phyloP scores from a whole-genome alignment of 2,329 filamentous ascomycete genomes.

The Neofusicoccum sp. region DNA sequence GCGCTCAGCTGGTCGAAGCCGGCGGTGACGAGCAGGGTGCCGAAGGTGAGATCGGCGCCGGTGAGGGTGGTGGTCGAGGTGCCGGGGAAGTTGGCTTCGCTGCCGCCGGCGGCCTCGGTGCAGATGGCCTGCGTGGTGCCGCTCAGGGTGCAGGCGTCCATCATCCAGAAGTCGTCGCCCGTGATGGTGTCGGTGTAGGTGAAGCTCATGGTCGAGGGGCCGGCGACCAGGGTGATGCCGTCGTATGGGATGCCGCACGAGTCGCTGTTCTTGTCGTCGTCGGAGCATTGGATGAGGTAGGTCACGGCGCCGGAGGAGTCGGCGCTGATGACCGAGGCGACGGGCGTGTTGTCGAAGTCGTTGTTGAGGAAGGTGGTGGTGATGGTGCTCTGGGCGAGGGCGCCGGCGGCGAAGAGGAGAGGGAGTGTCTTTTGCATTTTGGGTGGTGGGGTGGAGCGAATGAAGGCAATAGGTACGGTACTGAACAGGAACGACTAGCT shows the following conservation, averaged over 20 bases:
- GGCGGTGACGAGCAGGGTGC: slow-evolving; percentile 19
- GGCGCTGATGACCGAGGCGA: slow-evolving; percentile 11
- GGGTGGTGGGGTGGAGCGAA: not conserved
- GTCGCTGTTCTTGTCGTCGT: slow-evolving; percentile 17
- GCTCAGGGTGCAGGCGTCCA: slow-evolving; percentile 23
- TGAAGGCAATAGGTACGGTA: not conserved
- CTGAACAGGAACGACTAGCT: not conserved
- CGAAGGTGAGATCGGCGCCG: slow-evolving; percentile 14
- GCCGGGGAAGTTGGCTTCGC: slow-evolving; percentile 28
- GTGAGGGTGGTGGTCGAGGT: slow-evolving; percentile 22
- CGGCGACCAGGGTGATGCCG: not conserved
- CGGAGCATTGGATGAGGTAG: slow-evolving; percentile 20
- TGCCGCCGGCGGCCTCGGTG: slow-evolving; percentile 25
- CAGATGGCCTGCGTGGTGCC: slow-evolving; percentile 23
- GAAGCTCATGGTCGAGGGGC: not conserved
- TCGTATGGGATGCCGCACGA: slow-evolving; percentile 17
- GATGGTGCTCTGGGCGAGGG: slow-evolving; percentile 8
- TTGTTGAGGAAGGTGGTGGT: not conserved
- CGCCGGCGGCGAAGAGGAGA: slow-evolving; percentile 2
- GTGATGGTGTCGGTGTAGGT: slow-evolving; percentile 17
- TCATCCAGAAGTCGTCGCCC: slow-evolving; percentile 24
- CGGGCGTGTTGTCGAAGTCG: not conserved
- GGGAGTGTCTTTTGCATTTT: slow-evolving; percentile 3
- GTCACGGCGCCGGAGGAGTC: slow-evolving; percentile 19
- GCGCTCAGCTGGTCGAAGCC: slow-evolving; percentile 19